Percentiles rank a stretch among this genome's conserved stretches.
Evolutionary conservation across 495 filamentous ascomycete genomes (phyloP).

Genomic region (Coniosporium apollinis): DNA sequence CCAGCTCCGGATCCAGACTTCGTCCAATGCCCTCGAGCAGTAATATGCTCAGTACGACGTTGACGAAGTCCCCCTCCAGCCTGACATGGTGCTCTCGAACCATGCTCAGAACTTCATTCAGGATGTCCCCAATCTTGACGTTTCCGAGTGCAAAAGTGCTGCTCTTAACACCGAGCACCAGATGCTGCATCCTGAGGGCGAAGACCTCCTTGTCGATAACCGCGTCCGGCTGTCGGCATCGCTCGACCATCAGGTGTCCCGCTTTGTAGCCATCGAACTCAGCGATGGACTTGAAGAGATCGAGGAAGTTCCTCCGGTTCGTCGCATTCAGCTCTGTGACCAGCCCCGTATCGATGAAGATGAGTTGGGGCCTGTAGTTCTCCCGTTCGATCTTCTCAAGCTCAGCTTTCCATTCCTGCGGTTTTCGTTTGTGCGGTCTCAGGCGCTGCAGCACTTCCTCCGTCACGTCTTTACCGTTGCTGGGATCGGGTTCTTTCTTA

Average conservation of each 20-base stretch:
- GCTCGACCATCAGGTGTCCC: slow-evolving; percentile 88
- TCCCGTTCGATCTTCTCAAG: slow-evolving; percentile 69
- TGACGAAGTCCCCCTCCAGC: slow-evolving; percentile 95
- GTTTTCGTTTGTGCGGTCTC: slow-evolving; percentile 48
- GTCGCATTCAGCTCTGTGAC: slow-evolving; percentile 80
- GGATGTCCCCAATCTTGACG: slow-evolving; percentile 88
- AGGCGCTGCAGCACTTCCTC: slow-evolving; percentile 69
- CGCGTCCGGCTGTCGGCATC: slow-evolving; percentile 75
- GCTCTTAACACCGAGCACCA: slow-evolving; percentile 78
- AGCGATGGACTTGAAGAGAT: slow-evolving; percentile 87
- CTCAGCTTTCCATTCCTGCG: slow-evolving; percentile 51
- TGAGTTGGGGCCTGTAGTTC: slow-evolving; percentile 82
- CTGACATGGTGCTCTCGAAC: slow-evolving; percentile 86
- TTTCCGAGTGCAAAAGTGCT: slow-evolving; percentile 83
- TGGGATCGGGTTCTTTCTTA: slow-evolving; percentile 6
- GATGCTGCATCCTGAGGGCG: slow-evolving; percentile 88
- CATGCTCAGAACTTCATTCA: slow-evolving; percentile 82
- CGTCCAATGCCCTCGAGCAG: slow-evolving; percentile 90
- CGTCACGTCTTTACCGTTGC: slow-evolving; percentile 51
- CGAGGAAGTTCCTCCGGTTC: slow-evolving; percentile 85
- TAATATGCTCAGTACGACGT: slow-evolving; percentile 90
- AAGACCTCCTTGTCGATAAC: slow-evolving; percentile 83
- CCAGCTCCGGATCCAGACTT: slow-evolving; percentile 67
- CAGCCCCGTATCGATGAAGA: slow-evolving; percentile 95
- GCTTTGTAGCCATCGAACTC: slow-evolving; percentile 96